These are phyloP conservation scores for Dichotomopilus funicola DNA, from an alignment of 2,329 filamentous ascomycete species.

Conservation along the genomic window DNA sequence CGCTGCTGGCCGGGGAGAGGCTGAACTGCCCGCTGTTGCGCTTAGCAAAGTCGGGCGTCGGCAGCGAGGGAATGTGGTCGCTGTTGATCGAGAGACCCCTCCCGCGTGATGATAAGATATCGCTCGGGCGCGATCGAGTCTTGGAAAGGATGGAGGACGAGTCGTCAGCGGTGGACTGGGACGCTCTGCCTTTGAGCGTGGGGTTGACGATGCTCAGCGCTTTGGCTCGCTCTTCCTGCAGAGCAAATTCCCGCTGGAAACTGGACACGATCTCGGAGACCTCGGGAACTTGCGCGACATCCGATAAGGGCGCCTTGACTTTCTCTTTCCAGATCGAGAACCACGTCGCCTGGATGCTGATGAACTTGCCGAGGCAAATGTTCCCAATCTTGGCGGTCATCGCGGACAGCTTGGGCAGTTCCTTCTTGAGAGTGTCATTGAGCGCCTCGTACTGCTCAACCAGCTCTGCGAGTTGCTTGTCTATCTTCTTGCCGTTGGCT, in stretches of 20 bases:
- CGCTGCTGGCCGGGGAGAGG: slow-evolving; percentile 46
- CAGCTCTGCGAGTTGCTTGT: slow-evolving; percentile 75
- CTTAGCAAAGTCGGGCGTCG: slow-evolving; percentile 59
- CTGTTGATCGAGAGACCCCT: slow-evolving; percentile 57
- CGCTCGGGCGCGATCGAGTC: slow-evolving; percentile 43
- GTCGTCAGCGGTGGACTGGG: slow-evolving; percentile 53
- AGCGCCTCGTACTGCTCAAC: slow-evolving; percentile 86
- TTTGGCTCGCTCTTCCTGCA: slow-evolving; percentile 64
- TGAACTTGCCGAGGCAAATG: slow-evolving; percentile 73
- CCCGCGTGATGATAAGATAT: slow-evolving; percentile 42
- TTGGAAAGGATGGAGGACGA: slow-evolving; percentile 40
- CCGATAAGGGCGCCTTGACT: slow-evolving; percentile 65
- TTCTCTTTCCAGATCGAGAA: slow-evolving; percentile 78
- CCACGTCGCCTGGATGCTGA: slow-evolving; percentile 80
- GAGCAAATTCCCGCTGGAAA: slow-evolving; percentile 73
- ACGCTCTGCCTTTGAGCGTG: slow-evolving; percentile 47
- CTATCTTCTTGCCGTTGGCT: slow-evolving; percentile 75
- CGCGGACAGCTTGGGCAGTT: slow-evolving; percentile 75
- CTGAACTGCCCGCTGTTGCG: slow-evolving; percentile 62
- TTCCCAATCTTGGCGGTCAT: slow-evolving; percentile 80
- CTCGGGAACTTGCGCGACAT: slow-evolving; percentile 56
- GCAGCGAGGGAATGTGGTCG: slow-evolving; percentile 56
- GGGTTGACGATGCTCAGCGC: slow-evolving; percentile 75
- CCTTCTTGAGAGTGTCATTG: slow-evolving; percentile 88
- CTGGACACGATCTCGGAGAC: slow-evolving; percentile 66